Base-by-base conservation (phyloP, 2,329 filamentous ascomycete species). In the Pseudogymnoascus sp. region DNA sequence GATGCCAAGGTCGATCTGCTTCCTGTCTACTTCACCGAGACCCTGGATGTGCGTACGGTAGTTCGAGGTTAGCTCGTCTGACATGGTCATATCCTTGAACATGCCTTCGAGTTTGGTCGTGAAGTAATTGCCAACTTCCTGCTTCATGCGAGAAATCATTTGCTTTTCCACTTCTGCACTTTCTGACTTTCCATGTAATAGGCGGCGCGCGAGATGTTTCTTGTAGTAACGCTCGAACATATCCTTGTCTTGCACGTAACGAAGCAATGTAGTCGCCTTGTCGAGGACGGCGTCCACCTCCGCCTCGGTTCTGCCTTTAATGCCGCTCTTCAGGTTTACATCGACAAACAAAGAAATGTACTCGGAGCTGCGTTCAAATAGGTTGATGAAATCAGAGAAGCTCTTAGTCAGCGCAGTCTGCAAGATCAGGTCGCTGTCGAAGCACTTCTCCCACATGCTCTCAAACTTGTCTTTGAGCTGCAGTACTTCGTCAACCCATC, bases 191-290 rank as follows among this genome's bases (percentile, higher is more conserved):
- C 88, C 90, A 75, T 94, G 90, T 15, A 99, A 79, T 41, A 99
- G 77, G 59, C 94, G 86, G 63, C 90, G 88, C 47, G 90, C 93
- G 22, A 99, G 81, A 75, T 99, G 94, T 72, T 96, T 96, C 78
- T 97, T 96, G 78, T 99, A 97, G 74, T 99, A 99, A 4, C 89
- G 85, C 76, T 99, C 93, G 69, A 99, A 97, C 67, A 96, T 80
- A 71, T 99, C 94, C 75, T 93, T 94, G 70, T 97, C 93, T 61
- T 87, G 84, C 37, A 99, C 83, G 68, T 96, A 97, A 50, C 91
- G 86, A 59, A 99, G 82, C 6, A 99, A 78, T 0, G 88, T 85
- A 63, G 96, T 95, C 11, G 92, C 92, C 71, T 94, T 96, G 62
- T 97, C 92, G 39, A 97, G 78, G 1, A 96, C 84, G 6, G 77